Evolutionary conservation across 352 stramenopile species (phyloP).

Genomic region (Phytophthora hybrid): DNA sequence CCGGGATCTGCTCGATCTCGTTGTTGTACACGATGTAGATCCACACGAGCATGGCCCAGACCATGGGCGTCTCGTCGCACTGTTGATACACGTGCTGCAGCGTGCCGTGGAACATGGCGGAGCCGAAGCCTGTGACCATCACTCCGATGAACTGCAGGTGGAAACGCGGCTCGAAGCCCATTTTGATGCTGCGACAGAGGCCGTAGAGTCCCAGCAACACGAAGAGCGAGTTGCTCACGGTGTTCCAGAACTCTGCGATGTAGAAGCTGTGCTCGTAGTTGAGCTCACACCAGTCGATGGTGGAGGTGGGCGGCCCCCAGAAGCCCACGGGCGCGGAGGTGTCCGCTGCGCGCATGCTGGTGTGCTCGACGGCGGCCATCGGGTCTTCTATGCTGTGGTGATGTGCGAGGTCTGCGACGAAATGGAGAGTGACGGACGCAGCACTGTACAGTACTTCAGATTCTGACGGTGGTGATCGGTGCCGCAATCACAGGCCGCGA

Average conservation of each 20-base stretch:
- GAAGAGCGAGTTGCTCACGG: constrained; percentile 83
- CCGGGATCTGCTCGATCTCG: constrained; percentile 59
- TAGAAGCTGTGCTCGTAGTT: constrained; percentile 87
- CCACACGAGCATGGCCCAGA: constrained; percentile 84
- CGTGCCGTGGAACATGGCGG: constrained; percentile 88
- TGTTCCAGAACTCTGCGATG: constrained; percentile 92
- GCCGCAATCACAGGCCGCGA: background rate
- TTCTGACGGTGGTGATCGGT: constrained; percentile 1
- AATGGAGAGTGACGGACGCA: background rate
- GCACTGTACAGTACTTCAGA: background rate
- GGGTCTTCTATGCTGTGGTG: background rate
- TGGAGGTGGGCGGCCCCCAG: constrained; percentile 79
- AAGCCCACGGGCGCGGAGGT: constrained; percentile 40
- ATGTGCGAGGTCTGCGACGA: background rate
- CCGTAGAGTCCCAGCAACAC: constrained; percentile 80
- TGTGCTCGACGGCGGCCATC: constrained; percentile 26
- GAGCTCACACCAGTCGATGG: constrained; percentile 89
- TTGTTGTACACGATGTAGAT: constrained; percentile 89
- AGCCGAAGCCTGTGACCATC: constrained; percentile 85
- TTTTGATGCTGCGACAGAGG: constrained; percentile 63
- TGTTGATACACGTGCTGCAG: constrained; percentile 87
- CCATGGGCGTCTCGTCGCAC: constrained; percentile 88
- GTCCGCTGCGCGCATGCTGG: constrained; percentile 20
- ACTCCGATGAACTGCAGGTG: constrained; percentile 77
- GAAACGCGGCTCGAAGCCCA: constrained; percentile 83